Percentiles rank a stretch among this genome's conserved stretches.
These are phyloP conservation scores for Phytophthora pluvialis DNA, from an alignment of 352 stramenopile species.

Conservation along the genomic window DNA sequence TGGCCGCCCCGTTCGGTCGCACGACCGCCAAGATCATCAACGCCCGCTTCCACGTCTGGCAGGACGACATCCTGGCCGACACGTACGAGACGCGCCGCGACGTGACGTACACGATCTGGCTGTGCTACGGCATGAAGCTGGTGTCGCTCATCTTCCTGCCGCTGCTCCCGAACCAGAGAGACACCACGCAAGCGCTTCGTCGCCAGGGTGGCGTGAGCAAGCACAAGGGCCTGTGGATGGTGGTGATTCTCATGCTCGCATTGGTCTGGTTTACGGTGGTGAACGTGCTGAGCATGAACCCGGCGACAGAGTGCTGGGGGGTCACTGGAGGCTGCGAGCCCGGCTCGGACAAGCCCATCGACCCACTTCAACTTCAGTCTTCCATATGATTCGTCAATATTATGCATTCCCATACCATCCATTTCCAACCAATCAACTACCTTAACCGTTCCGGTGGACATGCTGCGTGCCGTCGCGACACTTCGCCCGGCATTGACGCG, in stretches of 20 bases:
- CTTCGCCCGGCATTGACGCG: conserved; percentile 29
- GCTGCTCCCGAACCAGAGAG: conserved; percentile 50
- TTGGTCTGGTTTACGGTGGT: conserved; percentile 46
- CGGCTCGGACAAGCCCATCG: conserved; percentile 17
- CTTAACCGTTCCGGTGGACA: conserved; percentile 19
- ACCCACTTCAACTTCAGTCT: conserved; percentile 16
- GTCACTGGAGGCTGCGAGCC: conserved; percentile 63
- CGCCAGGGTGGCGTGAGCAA: conserved; percentile 46
- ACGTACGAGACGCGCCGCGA: conserved; percentile 52
- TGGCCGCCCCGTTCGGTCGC: conserved; percentile 47
- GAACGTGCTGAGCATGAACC: conserved; percentile 62
- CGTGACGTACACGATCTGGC: conserved; percentile 61
- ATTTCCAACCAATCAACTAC: conserved; percentile 24
- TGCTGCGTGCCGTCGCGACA: conserved; percentile 29
- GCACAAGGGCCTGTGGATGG: conserved; percentile 36
- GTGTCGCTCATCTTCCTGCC: conserved; percentile 51
- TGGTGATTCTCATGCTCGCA: conserved; percentile 41
- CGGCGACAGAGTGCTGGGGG: conserved; percentile 58
- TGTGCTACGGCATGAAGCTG: conserved; percentile 62
- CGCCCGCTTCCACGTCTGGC: conserved; percentile 53
- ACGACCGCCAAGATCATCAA: conserved; percentile 63
- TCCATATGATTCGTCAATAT: conserved; percentile 4
- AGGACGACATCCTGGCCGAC: conserved; percentile 53
- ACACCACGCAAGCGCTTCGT: conserved; percentile 36
- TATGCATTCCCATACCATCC: not conserved